phyloP scores from a whole-genome alignment of 129 eudicot species.

The Artemisia argyi region DNA sequence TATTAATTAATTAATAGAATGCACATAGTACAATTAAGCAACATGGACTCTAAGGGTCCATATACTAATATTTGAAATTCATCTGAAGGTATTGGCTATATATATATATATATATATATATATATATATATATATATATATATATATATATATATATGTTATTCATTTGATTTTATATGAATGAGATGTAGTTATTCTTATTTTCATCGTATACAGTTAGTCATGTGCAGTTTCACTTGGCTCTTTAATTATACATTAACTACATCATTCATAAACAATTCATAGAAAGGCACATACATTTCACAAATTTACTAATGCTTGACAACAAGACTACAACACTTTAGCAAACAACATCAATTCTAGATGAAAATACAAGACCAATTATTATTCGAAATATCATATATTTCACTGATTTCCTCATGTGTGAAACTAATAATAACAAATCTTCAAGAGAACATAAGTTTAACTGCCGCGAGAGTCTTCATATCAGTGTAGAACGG shows the following conservation, averaged over 20 bases:
- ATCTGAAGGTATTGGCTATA: no score
- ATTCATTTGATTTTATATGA: no score
- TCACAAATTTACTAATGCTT: not conserved
- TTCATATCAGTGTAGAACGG: constrained; percentile 68
- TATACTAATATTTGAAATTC: no score
- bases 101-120: no score
- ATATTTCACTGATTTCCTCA: not conserved
- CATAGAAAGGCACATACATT: no score
- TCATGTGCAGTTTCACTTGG: not conserved
- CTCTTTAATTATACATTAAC: not conserved
- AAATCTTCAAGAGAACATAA: constrained; percentile 65
- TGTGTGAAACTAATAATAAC: no score
- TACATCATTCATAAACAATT: no score
- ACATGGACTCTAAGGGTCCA: no score
- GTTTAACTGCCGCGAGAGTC: constrained; percentile 69
- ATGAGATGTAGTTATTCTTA: not conserved
- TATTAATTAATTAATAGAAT: no score
- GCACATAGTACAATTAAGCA: no score
- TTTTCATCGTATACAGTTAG: not conserved
- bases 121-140: no score
- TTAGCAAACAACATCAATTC: constrained; percentile 9
- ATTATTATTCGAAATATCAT: constrained; percentile 5
- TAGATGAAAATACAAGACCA: constrained; percentile 20
- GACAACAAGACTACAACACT: constrained; percentile 1
- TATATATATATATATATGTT: no score